These are phyloP conservation scores for Polyporus arcularius DNA, from an alignment of 768 basidiomycete genomes.

Conservation along the genomic window DNA sequence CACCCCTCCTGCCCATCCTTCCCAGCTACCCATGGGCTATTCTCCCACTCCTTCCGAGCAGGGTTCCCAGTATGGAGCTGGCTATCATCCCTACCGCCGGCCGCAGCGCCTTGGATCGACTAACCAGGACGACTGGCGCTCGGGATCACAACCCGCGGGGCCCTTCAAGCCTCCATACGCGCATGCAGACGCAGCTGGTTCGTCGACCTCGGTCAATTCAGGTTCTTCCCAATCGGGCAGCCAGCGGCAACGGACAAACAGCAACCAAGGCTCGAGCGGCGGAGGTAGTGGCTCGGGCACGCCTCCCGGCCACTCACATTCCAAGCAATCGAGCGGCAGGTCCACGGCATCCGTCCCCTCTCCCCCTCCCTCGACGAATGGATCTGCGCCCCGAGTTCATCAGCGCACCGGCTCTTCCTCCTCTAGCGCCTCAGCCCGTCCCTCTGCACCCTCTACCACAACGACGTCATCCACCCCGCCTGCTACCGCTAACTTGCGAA, in stretches of 20 bases:
- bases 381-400: constrained; percentile 39
- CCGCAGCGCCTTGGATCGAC: constrained; percentile 45
- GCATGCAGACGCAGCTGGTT: constrained; percentile 77
- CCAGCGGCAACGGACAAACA: constrained; percentile 68
- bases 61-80: constrained; percentile 44
- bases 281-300: constrained; percentile 32
- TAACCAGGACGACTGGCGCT: constrained; percentile 51
- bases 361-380: constrained; percentile 22
- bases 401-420: constrained; percentile 53
- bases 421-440: constrained; percentile 35
- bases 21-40: constrained; percentile 45
- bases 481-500: constrained; percentile 31
- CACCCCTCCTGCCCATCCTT: constrained; percentile 64
- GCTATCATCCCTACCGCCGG: constrained; percentile 83
- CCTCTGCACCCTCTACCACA: constrained; percentile 36
- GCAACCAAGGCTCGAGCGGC: constrained; percentile 61
- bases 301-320: constrained; percentile 16
- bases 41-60: constrained; percentile 33
- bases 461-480: constrained; percentile 32
- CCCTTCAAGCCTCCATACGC: constrained; percentile 77
- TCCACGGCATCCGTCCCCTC: constrained; percentile 19
- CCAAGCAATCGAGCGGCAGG: constrained; percentile 20
- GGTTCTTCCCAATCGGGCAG: constrained; percentile 43
- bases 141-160: constrained; percentile 31
- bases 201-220: constrained; percentile 78